Evolutionary conservation across 345 rosid species (phyloP), one percentile per base, ranked within the genome.

Genomic region (Nasturtium officinale): DNA sequence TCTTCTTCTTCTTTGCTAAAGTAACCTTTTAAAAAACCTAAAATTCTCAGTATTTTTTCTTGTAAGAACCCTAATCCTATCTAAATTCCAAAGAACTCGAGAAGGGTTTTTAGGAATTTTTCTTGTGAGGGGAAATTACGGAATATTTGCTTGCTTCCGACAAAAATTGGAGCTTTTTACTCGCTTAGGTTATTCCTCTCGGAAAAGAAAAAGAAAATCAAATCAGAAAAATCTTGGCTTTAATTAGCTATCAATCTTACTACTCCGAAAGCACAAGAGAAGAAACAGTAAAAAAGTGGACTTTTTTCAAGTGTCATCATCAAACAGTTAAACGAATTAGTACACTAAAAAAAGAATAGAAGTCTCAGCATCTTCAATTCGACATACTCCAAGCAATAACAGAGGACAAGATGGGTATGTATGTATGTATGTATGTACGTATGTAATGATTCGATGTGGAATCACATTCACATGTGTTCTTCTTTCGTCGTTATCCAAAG

Each of bases 121-220:
- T 10, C 4, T 69, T 12, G 12, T 9, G 0, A 1, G 10, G 9
- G 9, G 8, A 21, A 23, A 25, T 43, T 17, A 54, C 42, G 26
- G 85, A 78, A 76, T 74, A 65, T 62, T 81, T 77, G 38, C 79
- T 83, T 83, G 81, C 88, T 81, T 81, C 81, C 69, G 76, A 62
- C 33, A 78, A 43, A 28, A 61, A 66, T 58, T 38, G 72, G 72
- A 73, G 60, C 80, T 55, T 74, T 67, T 32, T 61, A 55, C 38
- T 43, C 50, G 69, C 69, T 72, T 72, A 72, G 69, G 76, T 72
- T 72, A 72, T 61, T 38, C 76, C 65, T 62, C 61, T 50, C 23
- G 6, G 52, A 58, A 71, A 65, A 7, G 16, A 33, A 23, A 33
- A 23, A 23, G n/a, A 53, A 42, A 54, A 64, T 43, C 73, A 37